Evolutionary conservation across 768 basidiomycete genomes (phyloP).

Genomic region (Auriscalpium orientale): DNA sequence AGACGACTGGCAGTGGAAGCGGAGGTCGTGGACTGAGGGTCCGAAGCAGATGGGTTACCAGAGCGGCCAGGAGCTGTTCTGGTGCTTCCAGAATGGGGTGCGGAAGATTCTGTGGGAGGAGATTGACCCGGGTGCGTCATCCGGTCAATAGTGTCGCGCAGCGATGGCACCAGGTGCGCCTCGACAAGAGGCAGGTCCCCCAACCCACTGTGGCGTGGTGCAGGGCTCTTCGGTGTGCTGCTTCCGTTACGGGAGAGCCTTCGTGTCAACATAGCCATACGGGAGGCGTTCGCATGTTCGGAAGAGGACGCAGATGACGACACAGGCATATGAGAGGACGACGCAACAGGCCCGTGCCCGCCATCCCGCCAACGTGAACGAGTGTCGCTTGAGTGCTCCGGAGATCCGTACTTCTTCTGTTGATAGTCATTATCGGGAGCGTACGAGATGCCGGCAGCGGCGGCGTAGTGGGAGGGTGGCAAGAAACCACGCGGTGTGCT

Average conservation of each 20-base stretch:
- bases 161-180: conserved; percentile 56
- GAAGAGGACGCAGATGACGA: conserved; percentile 12
- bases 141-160: conserved; percentile 64
- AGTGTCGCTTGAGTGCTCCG: neutral
- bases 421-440: neutral
- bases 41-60: neutral
- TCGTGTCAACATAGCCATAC: conserved; percentile 12
- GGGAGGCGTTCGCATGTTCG: conserved; percentile 10
- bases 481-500: conserved; percentile 20
- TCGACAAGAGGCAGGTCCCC: conserved; percentile 55
- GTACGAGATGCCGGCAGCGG: conserved; percentile 22
- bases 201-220: conserved; percentile 33
- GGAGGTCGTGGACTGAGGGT: neutral
- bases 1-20: conserved; percentile 5
- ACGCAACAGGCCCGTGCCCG: neutral
- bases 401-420: neutral
- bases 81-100: too few species aligned
- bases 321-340: conserved; percentile 3
- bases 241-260: conserved; percentile 2
- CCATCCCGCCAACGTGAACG: neutral
- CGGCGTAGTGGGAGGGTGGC: conserved; percentile 30
- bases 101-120: neutral
- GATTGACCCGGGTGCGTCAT: conserved; percentile 42
- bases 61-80: neutral
- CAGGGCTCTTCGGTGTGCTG: conserved; percentile 3